These are phyloP conservation scores for Mrakia blollopis DNA, from an alignment of 768 basidiomycete genomes.

Conservation along the genomic window DNA sequence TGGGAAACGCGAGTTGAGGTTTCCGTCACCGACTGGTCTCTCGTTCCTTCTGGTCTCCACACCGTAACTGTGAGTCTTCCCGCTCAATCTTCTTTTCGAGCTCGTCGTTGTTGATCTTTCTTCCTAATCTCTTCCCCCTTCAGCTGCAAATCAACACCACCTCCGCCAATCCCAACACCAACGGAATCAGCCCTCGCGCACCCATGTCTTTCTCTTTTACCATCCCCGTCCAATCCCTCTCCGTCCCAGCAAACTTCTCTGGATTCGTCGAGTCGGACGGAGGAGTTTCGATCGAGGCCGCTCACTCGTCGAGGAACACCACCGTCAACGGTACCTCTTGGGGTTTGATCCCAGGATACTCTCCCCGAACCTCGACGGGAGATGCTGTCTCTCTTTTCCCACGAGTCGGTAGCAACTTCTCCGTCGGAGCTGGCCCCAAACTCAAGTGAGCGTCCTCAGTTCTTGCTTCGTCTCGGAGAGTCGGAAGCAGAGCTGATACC, in stretches of 20 bases:
- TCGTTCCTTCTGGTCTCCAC: conserved; percentile 36
- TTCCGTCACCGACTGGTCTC: conserved; percentile 56
- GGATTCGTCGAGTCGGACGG: conserved; percentile 64
- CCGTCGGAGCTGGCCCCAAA: conserved; percentile 59
- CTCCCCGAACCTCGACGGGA: conserved; percentile 50
- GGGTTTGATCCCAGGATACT: conserved; percentile 59
- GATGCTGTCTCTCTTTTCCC: conserved; percentile 59
- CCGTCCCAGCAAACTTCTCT: conserved; percentile 35
- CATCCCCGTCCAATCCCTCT: not conserved
- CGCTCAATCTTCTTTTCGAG: not conserved
- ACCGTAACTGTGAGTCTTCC: not conserved
- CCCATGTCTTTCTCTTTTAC: conserved; percentile 1
- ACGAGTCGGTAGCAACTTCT: conserved; percentile 56
- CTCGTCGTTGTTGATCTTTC: not conserved
- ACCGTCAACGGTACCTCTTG: conserved; percentile 55
- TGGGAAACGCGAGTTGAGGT: conserved; percentile 57
- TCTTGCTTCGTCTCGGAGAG: not conserved
- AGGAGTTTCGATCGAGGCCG: conserved; percentile 62
- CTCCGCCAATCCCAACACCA: not conserved
- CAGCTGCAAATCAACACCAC: conserved; percentile 19
- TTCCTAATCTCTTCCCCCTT: no score
- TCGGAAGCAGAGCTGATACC: not conserved
- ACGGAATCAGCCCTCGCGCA: not conserved
- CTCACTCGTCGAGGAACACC: conserved; percentile 53
- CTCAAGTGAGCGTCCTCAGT: conserved; percentile 37